phyloP scores from a whole-genome alignment of 139 green algal genomes.

The Yamagishiella unicocca region DNA sequence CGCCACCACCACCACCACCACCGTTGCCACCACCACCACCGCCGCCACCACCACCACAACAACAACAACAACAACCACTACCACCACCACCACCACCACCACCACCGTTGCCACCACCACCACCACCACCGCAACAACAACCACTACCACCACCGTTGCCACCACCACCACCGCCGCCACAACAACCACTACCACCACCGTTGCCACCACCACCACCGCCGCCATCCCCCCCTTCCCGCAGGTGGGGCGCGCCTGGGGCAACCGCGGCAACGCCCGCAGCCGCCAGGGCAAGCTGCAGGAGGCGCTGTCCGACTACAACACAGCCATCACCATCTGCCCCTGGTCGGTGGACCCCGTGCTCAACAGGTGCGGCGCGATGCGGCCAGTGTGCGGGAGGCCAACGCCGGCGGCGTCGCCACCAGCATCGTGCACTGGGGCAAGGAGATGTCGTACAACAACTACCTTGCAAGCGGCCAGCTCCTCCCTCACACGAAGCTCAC shows the following conservation, averaged over 20 bases:
- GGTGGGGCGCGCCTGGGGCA: constrained; percentile 85
- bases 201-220: background rate
- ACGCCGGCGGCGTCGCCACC: constrained; percentile 86
- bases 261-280: constrained; percentile 88
- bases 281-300: constrained; percentile 79
- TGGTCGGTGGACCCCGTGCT: constrained; percentile 88
- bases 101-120: too few species aligned
- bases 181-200: too few species aligned
- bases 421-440: constrained; percentile 93
- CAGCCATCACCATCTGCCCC: constrained; percentile 80
- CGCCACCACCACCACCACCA: too few species aligned
- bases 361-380: background rate
- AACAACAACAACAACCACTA: too few species aligned
- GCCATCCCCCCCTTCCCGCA: background rate
- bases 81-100: too few species aligned
- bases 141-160: too few species aligned
- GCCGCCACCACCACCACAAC: too few species aligned
- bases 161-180: too few species aligned
- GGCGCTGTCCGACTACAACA: constrained; percentile 86
- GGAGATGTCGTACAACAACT: constrained; percentile 99
- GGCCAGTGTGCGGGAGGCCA: constrained; percentile 81
- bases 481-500: too few species aligned
- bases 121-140: too few species aligned
- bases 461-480: constrained; percentile 87
- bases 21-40: too few species aligned